A percentile compares a stretch with the other conserved stretches of the same genome.
Conservation (phyloP, 306 rosid genomes). For the Citrullus mucosospermus region DNA sequence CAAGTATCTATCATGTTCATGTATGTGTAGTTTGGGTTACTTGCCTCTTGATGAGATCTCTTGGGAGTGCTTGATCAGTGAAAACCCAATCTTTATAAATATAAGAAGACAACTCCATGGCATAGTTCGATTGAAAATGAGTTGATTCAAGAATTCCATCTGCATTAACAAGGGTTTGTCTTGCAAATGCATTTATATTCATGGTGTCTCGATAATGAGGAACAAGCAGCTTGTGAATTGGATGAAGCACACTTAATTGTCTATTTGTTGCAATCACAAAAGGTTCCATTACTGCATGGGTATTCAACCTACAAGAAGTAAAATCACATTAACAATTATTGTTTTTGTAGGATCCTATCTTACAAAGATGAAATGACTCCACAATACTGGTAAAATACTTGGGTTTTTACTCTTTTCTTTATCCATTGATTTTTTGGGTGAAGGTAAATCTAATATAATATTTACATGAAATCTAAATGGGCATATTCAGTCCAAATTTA, state of each 20-base stretch:
- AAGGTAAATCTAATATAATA: no score
- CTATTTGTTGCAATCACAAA: conserved; percentile 39
- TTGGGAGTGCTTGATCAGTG: conserved; percentile 67
- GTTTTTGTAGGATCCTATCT: no score
- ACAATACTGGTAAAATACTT: no score
- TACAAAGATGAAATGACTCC: no score
- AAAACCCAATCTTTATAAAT: conserved; percentile 67
- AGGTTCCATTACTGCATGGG: conserved; percentile 71
- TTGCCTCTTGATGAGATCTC: conserved; percentile 57
- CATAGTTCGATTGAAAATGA: conserved; percentile 42
- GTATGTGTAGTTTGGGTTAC: no score
- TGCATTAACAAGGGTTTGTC: conserved; percentile 43
- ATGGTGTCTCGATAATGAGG: conserved; percentile 86
- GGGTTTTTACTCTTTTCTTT: no score
- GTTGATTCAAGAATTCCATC: conserved; percentile 57
- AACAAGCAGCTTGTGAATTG: conserved; percentile 50
- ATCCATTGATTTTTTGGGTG: no score
- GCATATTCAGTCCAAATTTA: no score
- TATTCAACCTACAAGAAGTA: not conserved
- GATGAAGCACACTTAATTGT: conserved; percentile 35
- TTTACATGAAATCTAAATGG: no score
- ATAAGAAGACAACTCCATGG: conserved; percentile 58
- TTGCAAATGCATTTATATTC: conserved; percentile 57
- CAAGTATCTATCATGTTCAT: no score
- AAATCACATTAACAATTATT: no score